phyloP scores from a whole-genome alignment of 495 filamentous ascomycete species.

The Talaromyces proteolyticus region DNA sequence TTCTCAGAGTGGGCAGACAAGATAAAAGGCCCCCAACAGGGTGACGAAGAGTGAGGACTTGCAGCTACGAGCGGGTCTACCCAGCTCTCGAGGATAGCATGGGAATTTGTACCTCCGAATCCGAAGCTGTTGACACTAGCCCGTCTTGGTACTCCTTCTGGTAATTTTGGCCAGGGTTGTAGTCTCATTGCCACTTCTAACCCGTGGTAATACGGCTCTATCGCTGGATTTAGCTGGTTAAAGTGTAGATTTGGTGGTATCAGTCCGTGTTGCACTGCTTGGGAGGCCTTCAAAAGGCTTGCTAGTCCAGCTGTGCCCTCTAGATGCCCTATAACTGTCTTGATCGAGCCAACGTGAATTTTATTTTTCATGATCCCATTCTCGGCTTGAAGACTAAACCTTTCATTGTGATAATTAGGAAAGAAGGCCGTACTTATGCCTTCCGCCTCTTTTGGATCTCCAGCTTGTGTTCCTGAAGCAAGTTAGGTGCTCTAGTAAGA shows the following conservation, averaged over 20 bases:
- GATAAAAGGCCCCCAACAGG: too few species aligned
- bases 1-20: too few species aligned
- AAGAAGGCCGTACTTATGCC: slow-evolving; percentile 26
- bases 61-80: too few species aligned
- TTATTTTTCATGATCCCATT: not conserved
- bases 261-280: slow-evolving; percentile 39
- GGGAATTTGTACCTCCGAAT: slow-evolving; percentile 5
- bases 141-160: slow-evolving; percentile 7
- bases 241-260: slow-evolving; percentile 59
- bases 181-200: slow-evolving; percentile 4
- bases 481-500: too few species aligned
- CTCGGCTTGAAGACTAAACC: too few species aligned
- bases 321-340: slow-evolving; percentile 47
- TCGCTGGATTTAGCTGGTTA: slow-evolving; percentile 39
- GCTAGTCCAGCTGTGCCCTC: slow-evolving; percentile 58
- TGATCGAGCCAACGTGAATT: slow-evolving; percentile 44
- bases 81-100: too few species aligned
- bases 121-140: slow-evolving; percentile 26
- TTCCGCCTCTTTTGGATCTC: slow-evolving; percentile 35
- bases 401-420: too few species aligned
- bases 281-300: slow-evolving; percentile 22
- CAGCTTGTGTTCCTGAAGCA: slow-evolving; percentile 24
- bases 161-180: slow-evolving; percentile 14
- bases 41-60: too few species aligned
- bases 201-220: slow-evolving; percentile 10